Evolutionary conservation across 225 moss, liverwort and hornwort species (phyloP).

Genomic region (Straminergon stramineum): DNA sequence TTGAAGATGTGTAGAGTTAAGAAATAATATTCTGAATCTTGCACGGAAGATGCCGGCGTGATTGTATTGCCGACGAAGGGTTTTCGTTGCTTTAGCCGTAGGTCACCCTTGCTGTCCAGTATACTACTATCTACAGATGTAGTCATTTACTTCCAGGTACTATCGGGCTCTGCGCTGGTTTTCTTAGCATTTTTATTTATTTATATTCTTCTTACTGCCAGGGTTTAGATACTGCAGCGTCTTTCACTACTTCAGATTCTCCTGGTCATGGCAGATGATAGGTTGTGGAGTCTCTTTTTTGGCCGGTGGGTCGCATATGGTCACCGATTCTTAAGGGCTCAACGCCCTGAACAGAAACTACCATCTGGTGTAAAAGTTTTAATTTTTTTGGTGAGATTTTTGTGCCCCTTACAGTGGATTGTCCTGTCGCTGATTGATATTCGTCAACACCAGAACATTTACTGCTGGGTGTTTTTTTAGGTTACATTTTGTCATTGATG

Average conservation of each 20-base stretch:
- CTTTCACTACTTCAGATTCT: conserved; percentile 2
- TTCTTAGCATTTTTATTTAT: conserved; percentile 1
- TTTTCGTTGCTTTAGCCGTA: background rate
- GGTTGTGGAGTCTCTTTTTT: conserved; percentile 33
- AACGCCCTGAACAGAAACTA: conserved; percentile 19
- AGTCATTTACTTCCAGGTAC: background rate
- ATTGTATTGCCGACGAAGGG: conserved; percentile 2
- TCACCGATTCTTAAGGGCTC: conserved; percentile 12
- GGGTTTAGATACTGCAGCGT: conserved; percentile 5
- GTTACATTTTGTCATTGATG: background rate
- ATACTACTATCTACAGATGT: background rate
- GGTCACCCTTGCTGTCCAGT: background rate
- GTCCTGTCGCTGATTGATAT: background rate
- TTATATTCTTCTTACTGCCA: background rate
- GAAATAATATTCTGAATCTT: conserved; percentile 23
- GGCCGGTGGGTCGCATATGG: conserved; percentile 14
- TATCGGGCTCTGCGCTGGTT: background rate
- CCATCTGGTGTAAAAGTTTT: conserved; percentile 14
- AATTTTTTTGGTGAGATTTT: conserved; percentile 11
- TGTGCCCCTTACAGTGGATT: background rate
- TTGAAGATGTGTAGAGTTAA: conserved; percentile 3
- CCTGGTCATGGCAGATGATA: conserved; percentile 2
- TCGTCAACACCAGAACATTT: background rate
- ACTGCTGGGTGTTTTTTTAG: background rate
- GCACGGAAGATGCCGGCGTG: conserved; percentile 14